phyloP scores from a whole-genome alignment of 2,329 filamentous ascomycete species.

The Penicillium digitatum region DNA sequence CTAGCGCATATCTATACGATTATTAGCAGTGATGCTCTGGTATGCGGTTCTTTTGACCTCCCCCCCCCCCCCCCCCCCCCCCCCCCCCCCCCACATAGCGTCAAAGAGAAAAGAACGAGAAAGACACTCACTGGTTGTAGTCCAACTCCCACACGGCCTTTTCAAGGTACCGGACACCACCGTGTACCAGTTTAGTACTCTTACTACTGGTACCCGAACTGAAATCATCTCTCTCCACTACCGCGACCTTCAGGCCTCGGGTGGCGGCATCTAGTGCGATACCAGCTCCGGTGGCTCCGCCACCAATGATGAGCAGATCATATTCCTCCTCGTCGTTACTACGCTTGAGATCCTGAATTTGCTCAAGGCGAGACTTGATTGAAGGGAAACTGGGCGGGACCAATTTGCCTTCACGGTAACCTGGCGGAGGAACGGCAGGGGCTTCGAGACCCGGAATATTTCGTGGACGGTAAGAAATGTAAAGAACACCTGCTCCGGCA shows the following conservation, averaged over 20 bases:
- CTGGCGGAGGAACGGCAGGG: constrained; percentile 60
- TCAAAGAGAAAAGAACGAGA: neutral
- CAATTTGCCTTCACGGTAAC: constrained; percentile 58
- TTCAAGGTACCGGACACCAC: constrained; percentile 78
- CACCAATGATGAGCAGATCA: constrained; percentile 74
- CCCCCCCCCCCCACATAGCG: no score
- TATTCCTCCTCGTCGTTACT: constrained; percentile 55
- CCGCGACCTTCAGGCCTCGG: constrained; percentile 71
- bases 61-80: no score
- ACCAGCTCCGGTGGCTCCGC: constrained; percentile 72
- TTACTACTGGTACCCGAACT: constrained; percentile 78
- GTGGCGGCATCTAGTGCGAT: constrained; percentile 79
- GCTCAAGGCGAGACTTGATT: constrained; percentile 49
- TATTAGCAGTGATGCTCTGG: constrained; percentile 3
- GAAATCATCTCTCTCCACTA: constrained; percentile 81
- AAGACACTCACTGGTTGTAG: constrained; percentile 62
- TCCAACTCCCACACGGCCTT: constrained; percentile 84
- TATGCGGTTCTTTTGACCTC: neutral
- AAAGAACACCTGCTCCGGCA: constrained; percentile 55
- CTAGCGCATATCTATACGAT: constrained; percentile 56
- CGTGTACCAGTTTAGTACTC: constrained; percentile 82
- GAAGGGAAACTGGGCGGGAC: constrained; percentile 50
- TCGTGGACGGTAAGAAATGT: constrained; percentile 60
- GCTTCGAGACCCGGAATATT: constrained; percentile 62
- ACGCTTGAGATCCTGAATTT: constrained; percentile 50